phyloP scores from a whole-genome alignment of 305 asterid species.

The Solanum chacoense region DNA sequence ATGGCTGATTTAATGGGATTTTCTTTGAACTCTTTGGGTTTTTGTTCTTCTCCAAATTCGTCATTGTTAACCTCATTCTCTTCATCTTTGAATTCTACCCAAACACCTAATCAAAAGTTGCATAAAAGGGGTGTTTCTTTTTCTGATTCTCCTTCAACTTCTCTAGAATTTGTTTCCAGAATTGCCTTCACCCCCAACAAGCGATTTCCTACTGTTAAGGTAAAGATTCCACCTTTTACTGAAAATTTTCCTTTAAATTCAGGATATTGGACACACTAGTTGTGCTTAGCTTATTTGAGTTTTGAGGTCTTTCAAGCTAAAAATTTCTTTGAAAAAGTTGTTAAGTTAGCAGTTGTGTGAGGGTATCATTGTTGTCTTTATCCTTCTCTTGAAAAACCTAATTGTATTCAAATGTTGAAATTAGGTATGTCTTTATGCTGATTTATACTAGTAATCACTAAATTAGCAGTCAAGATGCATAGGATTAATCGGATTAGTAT shows the following conservation, averaged over 20 bases:
- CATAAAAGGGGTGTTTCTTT: slow-evolving; percentile 34
- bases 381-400: background rate
- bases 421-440: background rate
- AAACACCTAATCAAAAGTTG: slow-evolving; percentile 22
- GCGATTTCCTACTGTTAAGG: slow-evolving; percentile 49
- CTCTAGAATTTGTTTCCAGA: slow-evolving; percentile 27
- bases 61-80: slow-evolving; percentile 39
- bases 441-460: background rate
- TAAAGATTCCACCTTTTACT: slow-evolving; percentile 18
- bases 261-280: background rate
- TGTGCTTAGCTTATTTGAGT: background rate
- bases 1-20: slow-evolving; percentile 62
- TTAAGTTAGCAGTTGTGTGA: background rate
- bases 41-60: background rate
- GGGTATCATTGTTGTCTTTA: background rate
- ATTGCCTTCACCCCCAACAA: slow-evolving; percentile 27
- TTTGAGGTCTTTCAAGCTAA: background rate
- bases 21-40: slow-evolving; percentile 31
- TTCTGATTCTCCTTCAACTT: slow-evolving; percentile 19
- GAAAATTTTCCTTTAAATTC: background rate
- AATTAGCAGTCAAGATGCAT: background rate
- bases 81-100: slow-evolving; percentile 31
- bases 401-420: background rate
- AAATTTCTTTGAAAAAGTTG: background rate
- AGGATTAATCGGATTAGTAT: background rate